Evolutionary conservation across 202 grass and related monocot genomes (phyloP), one percentile per base, ranked within the genome.

Genomic region (Elaeis oleifera): DNA sequence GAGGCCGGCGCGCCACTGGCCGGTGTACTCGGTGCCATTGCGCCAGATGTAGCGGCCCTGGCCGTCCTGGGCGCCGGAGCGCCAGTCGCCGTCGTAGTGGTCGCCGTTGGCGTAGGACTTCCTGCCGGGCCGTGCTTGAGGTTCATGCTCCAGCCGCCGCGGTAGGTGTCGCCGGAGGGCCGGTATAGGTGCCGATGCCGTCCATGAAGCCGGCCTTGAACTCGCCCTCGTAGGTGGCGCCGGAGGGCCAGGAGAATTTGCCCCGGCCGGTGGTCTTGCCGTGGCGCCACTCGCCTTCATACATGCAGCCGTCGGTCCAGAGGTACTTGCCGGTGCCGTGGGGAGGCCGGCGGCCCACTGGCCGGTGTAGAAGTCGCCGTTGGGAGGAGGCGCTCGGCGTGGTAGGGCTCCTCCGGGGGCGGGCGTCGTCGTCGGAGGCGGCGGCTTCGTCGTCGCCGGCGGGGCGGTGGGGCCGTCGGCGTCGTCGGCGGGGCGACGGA

Each of bases 301-400:
- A 89, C 94, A 99, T 99, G 72, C 94, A 99, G 7, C 94, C 94
- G 62, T 94, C 94, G n/a, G 80, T 87, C 94, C 94, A 99, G 21
- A 99, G 68, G 19, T 99, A 99, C 75, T 99, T 99, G 0, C 88
- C 94, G 16, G 69, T 59, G 21, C 88, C 88, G 70, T 99, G 83
- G 7, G 94, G 16, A 82, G 76, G 52, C 83, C 85, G 61, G 27
- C 76, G 69, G 61, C 60, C 94, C 88, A 99, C 62, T 83, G 82
- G 17, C 94, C 94, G 11, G 82, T 99, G 81, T 99, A 99, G 75
- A 99, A 89, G 63, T 99, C 94, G 6, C 82, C 84, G 72, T 86
- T 99, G 32, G 85, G 69, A 94, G 89, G 51, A 61, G 77, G 6
- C 81, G 85, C 78, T 89, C 88, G 3, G 76, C 80, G 58, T 99